Evolutionary conservation across 1,284 basidiomycete species (phyloP).

Genomic region (Lignosus rhinocerotis): DNA sequence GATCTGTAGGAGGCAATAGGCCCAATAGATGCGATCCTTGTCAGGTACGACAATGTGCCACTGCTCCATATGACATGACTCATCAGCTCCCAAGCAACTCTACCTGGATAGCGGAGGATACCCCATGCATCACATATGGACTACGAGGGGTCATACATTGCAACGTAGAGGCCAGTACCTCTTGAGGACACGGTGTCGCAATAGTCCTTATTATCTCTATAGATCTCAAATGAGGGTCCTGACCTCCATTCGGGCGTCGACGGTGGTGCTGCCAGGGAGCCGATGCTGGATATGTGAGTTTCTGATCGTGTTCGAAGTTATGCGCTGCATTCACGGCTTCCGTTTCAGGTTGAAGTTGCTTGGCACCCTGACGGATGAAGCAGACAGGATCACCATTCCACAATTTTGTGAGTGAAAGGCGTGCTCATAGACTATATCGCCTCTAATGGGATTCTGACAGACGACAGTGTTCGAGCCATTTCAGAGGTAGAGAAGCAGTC

Average conservation of each 20-base stretch:
- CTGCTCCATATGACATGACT: not conserved
- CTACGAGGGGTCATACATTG: slow-evolving; percentile 91
- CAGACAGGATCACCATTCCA: slow-evolving; percentile 70
- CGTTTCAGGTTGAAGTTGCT: slow-evolving; percentile 74
- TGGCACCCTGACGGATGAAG: slow-evolving; percentile 64
- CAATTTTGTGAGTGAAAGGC: slow-evolving; percentile 74
- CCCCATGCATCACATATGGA: slow-evolving; percentile 96
- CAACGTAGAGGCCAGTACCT: slow-evolving; percentile 57
- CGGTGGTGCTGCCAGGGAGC: slow-evolving; percentile 85
- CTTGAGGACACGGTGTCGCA: no score
- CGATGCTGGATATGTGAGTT: slow-evolving; percentile 87
- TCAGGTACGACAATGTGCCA: slow-evolving; percentile 51
- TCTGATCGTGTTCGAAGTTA: not conserved
- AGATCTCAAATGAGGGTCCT: slow-evolving; percentile 68
- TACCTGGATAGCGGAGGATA: slow-evolving; percentile 93
- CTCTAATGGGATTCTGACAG: slow-evolving; percentile 39
- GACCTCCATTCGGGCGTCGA: slow-evolving; percentile 93
- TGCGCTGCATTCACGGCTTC: not conserved
- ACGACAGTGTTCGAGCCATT: slow-evolving; percentile 71
- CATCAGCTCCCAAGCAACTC: slow-evolving; percentile 67
- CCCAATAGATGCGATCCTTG: slow-evolving; percentile 81
- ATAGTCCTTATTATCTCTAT: not conserved
- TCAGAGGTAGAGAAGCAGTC: slow-evolving; percentile 67
- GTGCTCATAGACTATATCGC: slow-evolving; percentile 1
- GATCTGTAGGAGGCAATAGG: slow-evolving; percentile 70